Conservation (phyloP, 768 basidiomycete genomes). For the Lanmaoa rubissima region DNA sequence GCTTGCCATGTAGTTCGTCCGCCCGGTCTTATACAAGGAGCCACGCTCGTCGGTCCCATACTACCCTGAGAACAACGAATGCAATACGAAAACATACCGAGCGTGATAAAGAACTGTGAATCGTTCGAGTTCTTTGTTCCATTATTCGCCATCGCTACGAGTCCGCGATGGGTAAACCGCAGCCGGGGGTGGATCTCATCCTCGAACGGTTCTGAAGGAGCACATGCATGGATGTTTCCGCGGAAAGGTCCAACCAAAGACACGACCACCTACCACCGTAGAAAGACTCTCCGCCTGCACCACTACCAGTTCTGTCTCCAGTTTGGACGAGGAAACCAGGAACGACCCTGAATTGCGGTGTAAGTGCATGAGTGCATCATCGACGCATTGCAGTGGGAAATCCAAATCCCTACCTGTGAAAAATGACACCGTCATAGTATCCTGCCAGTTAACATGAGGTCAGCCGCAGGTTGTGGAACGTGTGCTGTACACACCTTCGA, state of each 20-base stretch:
- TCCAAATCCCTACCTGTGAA: conserved; percentile 66
- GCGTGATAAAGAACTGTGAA: conserved; percentile 94
- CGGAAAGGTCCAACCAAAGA: background rate
- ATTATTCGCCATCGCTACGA: conserved; percentile 93
- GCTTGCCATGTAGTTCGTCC: conserved; percentile 90
- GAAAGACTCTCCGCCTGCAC: conserved; percentile 90
- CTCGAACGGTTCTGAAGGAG: conserved; percentile 74
- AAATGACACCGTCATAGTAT: conserved; percentile 94
- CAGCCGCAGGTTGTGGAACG: background rate
- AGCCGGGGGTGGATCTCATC: conserved; percentile 94
- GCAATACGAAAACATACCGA: conserved; percentile 49
- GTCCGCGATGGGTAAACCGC: conserved; percentile 83
- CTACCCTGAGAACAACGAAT: background rate
- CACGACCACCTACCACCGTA: conserved; percentile 67
- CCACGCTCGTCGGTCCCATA: background rate
- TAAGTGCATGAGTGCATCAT: background rate
- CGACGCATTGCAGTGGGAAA: background rate
- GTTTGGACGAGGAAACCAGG: conserved; percentile 93
- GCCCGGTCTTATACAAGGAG: conserved; percentile 60
- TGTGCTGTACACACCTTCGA: conserved; percentile 69
- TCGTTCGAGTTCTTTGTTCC: conserved; percentile 87
- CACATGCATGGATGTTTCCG: background rate
- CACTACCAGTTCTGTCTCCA: conserved; percentile 89
- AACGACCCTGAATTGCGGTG: conserved; percentile 54
- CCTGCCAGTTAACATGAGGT: conserved; percentile 44